Evolutionary conservation across 495 filamentous ascomycete species (phyloP), one percentile per base, ranked within the genome.

Genomic region (Lasiosphaeris hirsuta): DNA sequence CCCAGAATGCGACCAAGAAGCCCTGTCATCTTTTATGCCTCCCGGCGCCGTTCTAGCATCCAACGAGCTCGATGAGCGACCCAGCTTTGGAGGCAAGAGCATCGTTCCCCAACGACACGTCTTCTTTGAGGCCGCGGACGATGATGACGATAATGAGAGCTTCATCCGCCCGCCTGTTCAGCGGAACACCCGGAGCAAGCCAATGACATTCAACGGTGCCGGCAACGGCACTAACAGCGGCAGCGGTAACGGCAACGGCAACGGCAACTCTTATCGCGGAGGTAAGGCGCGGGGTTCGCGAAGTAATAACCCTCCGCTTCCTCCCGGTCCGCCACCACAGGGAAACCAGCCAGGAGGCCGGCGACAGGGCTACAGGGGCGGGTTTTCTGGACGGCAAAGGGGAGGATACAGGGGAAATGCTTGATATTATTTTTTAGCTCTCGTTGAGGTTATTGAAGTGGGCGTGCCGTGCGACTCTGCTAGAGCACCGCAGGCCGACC

Each of bases 71-170:
- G 46, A 55, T 5, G 52, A 39, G 10, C 58, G 67, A 49, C 71
- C 72, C 8, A 64, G 72, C 36, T 62, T 76, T 44, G 69, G 54
- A 13, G 67, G 74, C 15, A 69, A 67, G 50, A 71, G 68, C 36
- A 75, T 68, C 10, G 66, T 65, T 8, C 69, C 67, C 17, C 66
- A 61, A n/a, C 59, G 61, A 23, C 75, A 78, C 53, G 64, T 76
- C 30, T 62, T 72, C 17, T 77, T 72, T 51, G 67, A 69, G 57
- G 61, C 69, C 34, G 75, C 63, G 5, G 71, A 71, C 1, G 67
- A 71, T 41, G 76, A 76, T 9, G 74, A 78, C 10, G 75, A 75
- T 7, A 69, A 75, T 2, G 74, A 76, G 15, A 67, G 63, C 15
- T 70, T 76, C 48, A 63, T 78, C 17, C 72, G 71, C 5, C 62